A percentile compares a stretch with the other conserved stretches of the same genome.
Evolutionary conservation across 2,329 filamentous ascomycete genomes (phyloP).

Genomic region (Aureobasidium sp.): DNA sequence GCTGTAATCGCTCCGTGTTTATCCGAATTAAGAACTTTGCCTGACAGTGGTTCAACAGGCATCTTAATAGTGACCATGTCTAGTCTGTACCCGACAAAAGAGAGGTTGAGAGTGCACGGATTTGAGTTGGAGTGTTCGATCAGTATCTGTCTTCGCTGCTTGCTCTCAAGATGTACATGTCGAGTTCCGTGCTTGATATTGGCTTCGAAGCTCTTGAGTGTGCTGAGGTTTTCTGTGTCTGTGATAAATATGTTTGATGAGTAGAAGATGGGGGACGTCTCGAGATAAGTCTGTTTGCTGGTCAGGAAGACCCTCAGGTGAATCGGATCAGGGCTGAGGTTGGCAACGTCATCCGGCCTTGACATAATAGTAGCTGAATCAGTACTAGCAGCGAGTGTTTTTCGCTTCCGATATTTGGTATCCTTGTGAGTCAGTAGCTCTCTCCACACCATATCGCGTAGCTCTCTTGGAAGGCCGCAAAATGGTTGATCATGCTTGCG

Average conservation of each 20-base stretch:
- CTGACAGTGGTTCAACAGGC: background rate
- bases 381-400: background rate
- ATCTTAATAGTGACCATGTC: background rate
- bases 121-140: background rate
- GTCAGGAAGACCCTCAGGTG: background rate
- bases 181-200: background rate
- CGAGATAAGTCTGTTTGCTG: background rate
- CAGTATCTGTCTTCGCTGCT: background rate
- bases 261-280: background rate
- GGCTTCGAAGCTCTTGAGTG: background rate
- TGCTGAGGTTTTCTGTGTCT: background rate
- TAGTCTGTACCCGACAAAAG: background rate
- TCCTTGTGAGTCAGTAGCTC: background rate
- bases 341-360: background rate
- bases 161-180: background rate
- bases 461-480: slow-evolving; percentile 4
- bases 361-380: background rate
- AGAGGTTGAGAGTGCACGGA: background rate
- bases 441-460: slow-evolving; percentile 9
- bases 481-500: background rate
- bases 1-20: background rate
- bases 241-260: background rate
- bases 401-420: background rate
- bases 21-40: too few species aligned
- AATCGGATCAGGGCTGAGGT: background rate